Base-by-base conservation (phyloP, 1,284 basidiomycete genomes). In the Rhodotorula sp. region DNA sequence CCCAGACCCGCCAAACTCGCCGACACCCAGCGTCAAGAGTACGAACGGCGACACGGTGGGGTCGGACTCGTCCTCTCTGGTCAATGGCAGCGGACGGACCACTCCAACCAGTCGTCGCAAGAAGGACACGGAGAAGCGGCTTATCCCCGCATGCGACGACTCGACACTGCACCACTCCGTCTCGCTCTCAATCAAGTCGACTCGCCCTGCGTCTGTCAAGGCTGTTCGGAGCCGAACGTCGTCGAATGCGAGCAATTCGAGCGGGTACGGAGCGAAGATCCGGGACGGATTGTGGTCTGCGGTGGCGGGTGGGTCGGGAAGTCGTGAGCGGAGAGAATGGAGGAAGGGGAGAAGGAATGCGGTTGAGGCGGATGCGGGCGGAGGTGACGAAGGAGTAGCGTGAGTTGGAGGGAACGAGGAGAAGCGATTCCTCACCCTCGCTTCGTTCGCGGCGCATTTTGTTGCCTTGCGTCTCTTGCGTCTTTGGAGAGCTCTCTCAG, bases 281-380 rank as follows among this genome's bases (percentile, higher is more conserved):
- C 53, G 60, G 20, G 65, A 63, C 11, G 61, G 59, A 19, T 39
- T 70, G 36, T 70, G 68, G 68, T 32, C 44, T 8, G 68, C 64
- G 4, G 68, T 70, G 0, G 68, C 68, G 9, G 68, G 68, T 6
- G 53, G 53, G 15, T 48, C 53, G 7, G 60, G 34, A 20, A 53
- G 55, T 24, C 34, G 55, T 4, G 55, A 57, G 10, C 27, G 36
- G n/a, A 15, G 39, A 44, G 39, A 44, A 44, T 10, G 39, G 13
- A 6, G 39, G 2, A 44, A 44, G 39, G 39, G 39, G 39, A 44
- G 39, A 17, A 44, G 39, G 11, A 44, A 17, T 44, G 39, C 39
- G 39, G 19, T 44, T 6, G 39, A 44, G 39, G 39, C 11, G 13
- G 39, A 13, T 44, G 39, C 39, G 11, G 39, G 19, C 19, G 39